Percentiles rank a stretch among this genome's conserved stretches.
Evolutionary conservation across 176 grass and related monocot species (phyloP).

Genomic region (Oryza glaberrima): DNA sequence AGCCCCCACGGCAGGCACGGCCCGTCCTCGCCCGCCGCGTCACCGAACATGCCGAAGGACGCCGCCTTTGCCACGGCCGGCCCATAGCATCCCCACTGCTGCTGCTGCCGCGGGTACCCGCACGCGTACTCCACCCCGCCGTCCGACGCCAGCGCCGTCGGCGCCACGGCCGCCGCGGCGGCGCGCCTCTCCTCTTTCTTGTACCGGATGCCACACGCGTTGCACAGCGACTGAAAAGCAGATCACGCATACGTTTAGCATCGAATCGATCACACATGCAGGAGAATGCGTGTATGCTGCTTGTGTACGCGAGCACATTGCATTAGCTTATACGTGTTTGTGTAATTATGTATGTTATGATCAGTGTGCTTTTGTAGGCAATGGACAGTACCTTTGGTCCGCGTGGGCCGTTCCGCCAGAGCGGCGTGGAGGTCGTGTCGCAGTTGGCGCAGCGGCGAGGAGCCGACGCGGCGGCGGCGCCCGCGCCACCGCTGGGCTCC

Average conservation of each 20-base stretch:
- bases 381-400: slow-evolving; percentile 70
- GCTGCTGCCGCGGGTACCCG: slow-evolving; percentile 66
- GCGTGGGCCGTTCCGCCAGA: slow-evolving; percentile 92
- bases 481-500: slow-evolving; percentile 16
- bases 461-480: slow-evolving; percentile 25
- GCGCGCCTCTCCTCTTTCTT: slow-evolving; percentile 98
- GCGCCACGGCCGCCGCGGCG: slow-evolving; percentile 54
- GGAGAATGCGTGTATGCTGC: no score
- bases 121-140: slow-evolving; percentile 51
- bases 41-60: slow-evolving; percentile 52
- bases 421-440: slow-evolving; percentile 86
- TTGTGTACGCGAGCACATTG: no score
- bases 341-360: background rate
- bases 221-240: slow-evolving; percentile 79
- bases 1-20: slow-evolving; percentile 81
- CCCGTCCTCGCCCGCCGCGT: slow-evolving; percentile 46
- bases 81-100: slow-evolving; percentile 84
- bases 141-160: slow-evolving; percentile 36
- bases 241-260: background rate
- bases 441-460: slow-evolving; percentile 87
- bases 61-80: slow-evolving; percentile 53
- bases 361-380: background rate
- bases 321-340: background rate
- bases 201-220: slow-evolving; percentile 97
- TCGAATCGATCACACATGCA: background rate